A percentile compares a stretch with the other conserved stretches of the same genome.
These are phyloP conservation scores for Tolypocladium ovalisporum DNA, from an alignment of 2,329 filamentous ascomycete species.

Conservation along the genomic window DNA sequence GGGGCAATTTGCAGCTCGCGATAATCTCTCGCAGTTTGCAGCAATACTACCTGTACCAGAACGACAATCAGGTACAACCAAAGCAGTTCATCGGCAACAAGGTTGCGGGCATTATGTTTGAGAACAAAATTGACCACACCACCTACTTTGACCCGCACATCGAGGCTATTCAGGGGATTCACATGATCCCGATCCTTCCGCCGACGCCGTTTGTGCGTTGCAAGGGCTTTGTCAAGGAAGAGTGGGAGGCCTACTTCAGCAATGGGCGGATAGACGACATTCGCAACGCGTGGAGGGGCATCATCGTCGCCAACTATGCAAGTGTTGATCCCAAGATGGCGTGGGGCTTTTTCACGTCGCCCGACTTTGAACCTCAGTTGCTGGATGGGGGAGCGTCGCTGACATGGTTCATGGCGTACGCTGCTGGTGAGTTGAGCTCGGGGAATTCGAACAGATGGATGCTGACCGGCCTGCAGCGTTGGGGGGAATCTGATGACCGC, in stretches of 20 bases:
- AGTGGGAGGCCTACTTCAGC: constrained; percentile 73
- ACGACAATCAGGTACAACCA: constrained; percentile 60
- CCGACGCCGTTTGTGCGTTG: constrained; percentile 57
- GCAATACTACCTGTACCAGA: constrained; percentile 72
- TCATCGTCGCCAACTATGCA: constrained; percentile 74
- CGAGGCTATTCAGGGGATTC: constrained; percentile 67
- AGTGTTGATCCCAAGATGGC: constrained; percentile 59
- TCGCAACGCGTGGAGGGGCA: constrained; percentile 71
- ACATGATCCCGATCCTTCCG: constrained; percentile 71
- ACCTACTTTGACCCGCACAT: constrained; percentile 74
- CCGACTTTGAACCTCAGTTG: constrained; percentile 54
- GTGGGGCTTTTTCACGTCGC: constrained; percentile 63
- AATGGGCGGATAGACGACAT: constrained; percentile 53
- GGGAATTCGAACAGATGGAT: not conserved
- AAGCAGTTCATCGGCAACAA: constrained; percentile 72
- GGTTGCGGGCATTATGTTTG: constrained; percentile 63
- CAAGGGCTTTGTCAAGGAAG: constrained; percentile 61
- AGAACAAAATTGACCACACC: constrained; percentile 90
- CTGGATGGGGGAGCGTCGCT: constrained; percentile 73
- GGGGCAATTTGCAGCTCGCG: constrained; percentile 73
- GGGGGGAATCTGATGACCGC: not conserved
- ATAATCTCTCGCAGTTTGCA: constrained; percentile 64
- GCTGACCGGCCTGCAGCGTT: constrained; percentile 2
- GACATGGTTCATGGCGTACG: constrained; percentile 77
- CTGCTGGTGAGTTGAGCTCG: constrained; percentile 49